Base-by-base conservation (phyloP, 2,329 filamentous ascomycete genomes). In the Emydomyces testavorans region DNA sequence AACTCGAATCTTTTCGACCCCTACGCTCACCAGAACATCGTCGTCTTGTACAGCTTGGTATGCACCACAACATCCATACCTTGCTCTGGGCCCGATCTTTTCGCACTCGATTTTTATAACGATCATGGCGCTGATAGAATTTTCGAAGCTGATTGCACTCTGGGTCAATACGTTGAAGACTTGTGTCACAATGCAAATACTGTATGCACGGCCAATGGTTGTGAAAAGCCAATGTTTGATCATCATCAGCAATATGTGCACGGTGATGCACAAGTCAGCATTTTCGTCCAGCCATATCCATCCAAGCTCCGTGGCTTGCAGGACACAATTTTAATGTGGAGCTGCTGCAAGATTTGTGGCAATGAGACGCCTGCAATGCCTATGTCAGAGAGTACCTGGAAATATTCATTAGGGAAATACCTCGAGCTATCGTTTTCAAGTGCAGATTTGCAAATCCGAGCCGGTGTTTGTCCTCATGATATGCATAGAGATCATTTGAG, bases 361-460 rank as follows among this genome's bases (percentile, higher is more conserved):
- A 86, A 86, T 55, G 89, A 96, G 62, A 94, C 90, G 0, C 85
- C 87, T 32, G 81, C 89, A 40, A 84, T 85, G 55, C 81, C 83
- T 26, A 95, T 98, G 87, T 95, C 90, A 0, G 81, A 88, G 49
- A 88, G 80, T 58, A 93, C 89, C 0, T 98, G 88, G 85, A 95
- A 93, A 63, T 98, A 98, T 63, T 98, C 92, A 0, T 94, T 98
- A 60, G 92, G 87, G 8, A 98, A 98, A 65, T 98, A 96, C 59
- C 73, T 98, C n/a, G 92, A 98, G 65, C 72, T 98, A 15, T 88
- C 89, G 2, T 96, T 96, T 64, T 98, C 90, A 89, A 90, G 89
- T 60, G 83, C 79, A 35, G 83, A 86, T 31, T 70, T 96, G 41
- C 84, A 81, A 55, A 60, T 79, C 82, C 56, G 80, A 77, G 80